Percentiles rank a stretch among this genome's conserved stretches.
These are phyloP conservation scores for Paramecium sexaurelia DNA, from an alignment of 73 alveolate species.

Conservation along the genomic window DNA sequence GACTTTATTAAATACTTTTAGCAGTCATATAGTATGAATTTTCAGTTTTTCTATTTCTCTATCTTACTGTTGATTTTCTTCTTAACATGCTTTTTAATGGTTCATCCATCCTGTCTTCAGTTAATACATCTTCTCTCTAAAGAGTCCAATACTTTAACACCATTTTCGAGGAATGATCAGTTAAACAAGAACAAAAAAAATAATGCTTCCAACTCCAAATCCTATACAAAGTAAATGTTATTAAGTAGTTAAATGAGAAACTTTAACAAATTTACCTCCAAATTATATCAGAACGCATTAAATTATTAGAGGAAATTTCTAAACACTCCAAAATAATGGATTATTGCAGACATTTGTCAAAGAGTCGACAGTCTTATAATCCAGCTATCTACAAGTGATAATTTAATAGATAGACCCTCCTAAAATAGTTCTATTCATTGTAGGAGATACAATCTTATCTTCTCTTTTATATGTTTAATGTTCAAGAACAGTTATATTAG, in stretches of 20 bases:
- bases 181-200: conserved; percentile 19
- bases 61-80: conserved; percentile 58
- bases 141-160: conserved; percentile 43
- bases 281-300: conserved; percentile 77
- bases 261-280: conserved; percentile 87
- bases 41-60: background rate
- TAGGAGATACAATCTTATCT: conserved; percentile 80
- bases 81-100: conserved; percentile 52
- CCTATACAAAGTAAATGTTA: conserved; percentile 79
- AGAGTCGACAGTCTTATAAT: conserved; percentile 80
- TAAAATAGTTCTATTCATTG: conserved; percentile 81
- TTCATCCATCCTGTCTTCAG: conserved; percentile 51
- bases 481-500: conserved; percentile 79
- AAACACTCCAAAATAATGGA: conserved; percentile 72
- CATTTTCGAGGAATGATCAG: background rate
- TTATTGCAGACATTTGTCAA: conserved; percentile 85
- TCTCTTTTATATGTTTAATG: conserved; percentile 82
- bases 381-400: conserved; percentile 86
- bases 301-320: conserved; percentile 72
- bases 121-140: conserved; percentile 56
- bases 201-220: conserved; percentile 70
- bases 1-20: background rate
- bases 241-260: conserved; percentile 71
- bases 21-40: background rate
- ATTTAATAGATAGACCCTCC: conserved; percentile 78